A percentile compares a stretch with the other conserved stretches of the same genome.
phyloP scores from a whole-genome alignment of 2,329 filamentous ascomycete species.

The Juglanconis juglandina region DNA sequence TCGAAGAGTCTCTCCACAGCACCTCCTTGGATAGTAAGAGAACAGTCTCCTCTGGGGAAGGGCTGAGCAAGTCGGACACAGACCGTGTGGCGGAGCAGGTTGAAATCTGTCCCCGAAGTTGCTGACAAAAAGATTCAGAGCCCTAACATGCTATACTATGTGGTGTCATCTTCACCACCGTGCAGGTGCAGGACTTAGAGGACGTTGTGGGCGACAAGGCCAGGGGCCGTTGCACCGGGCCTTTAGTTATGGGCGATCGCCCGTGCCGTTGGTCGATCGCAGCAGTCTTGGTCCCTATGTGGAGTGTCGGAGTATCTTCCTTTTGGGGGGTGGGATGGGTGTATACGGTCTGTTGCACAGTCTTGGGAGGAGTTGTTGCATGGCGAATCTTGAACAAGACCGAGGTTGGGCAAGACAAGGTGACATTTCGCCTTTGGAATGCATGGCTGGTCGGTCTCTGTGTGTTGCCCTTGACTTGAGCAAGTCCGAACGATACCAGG shows the following conservation, averaged over 20 bases:
- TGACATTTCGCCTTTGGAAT: constrained; percentile 20
- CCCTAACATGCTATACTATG: neutral
- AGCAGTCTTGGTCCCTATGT: neutral
- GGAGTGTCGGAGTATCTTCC: neutral
- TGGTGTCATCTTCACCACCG: constrained; percentile 20
- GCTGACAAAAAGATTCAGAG: too few relatives aligned
- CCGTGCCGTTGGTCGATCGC: neutral
- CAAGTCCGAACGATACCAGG: neutral
- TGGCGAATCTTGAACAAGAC: neutral
- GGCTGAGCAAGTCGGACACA: too few relatives aligned
- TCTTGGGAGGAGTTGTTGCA: neutral
- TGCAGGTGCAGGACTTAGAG: constrained; percentile 26
- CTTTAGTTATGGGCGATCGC: constrained; percentile 13
- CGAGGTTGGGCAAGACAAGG: constrained; percentile 16
- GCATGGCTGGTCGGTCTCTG: neutral
- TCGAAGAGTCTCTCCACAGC: too few relatives aligned
- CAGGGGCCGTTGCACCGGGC: constrained; percentile 21
- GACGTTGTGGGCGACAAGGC: constrained; percentile 24
- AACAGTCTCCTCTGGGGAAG: too few relatives aligned
- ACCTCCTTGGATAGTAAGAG: too few relatives aligned
- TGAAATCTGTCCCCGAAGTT: too few relatives aligned
- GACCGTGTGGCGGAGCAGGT: too few relatives aligned
- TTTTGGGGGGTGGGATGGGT: neutral
- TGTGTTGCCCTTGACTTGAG: neutral
- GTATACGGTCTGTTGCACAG: neutral